Conservation (phyloP, 768 basidiomycete genomes). For the Amanita molliuscula region DNA sequence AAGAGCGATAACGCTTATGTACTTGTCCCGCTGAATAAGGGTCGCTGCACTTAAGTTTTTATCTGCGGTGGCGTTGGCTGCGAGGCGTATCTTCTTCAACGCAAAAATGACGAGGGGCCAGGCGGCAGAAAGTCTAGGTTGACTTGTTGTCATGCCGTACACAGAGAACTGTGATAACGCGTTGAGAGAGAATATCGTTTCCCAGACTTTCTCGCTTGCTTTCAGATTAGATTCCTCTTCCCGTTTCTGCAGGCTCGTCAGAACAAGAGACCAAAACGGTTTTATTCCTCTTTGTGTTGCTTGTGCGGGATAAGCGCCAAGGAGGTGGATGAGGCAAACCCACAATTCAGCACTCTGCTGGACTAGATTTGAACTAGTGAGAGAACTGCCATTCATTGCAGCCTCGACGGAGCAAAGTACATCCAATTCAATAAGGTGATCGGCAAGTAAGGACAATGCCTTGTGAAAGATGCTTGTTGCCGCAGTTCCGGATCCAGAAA, state of each 20-base stretch:
- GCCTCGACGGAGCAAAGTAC: constrained; percentile 33
- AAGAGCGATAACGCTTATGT: constrained; percentile 55
- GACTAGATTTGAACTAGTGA: constrained; percentile 26
- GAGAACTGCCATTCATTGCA: constrained; percentile 21
- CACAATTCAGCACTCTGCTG: constrained; percentile 55
- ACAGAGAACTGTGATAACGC: constrained; percentile 72
- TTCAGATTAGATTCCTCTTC: constrained; percentile 24
- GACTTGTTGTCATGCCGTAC: constrained; percentile 25
- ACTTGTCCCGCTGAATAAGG: constrained; percentile 53
- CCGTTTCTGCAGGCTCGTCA: constrained; percentile 19
- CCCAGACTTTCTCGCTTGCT: constrained; percentile 66
- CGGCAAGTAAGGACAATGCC: constrained; percentile 31
- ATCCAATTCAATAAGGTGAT: constrained; percentile 42
- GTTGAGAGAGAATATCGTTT: constrained; percentile 54
- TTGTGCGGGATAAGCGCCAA: constrained; percentile 16
- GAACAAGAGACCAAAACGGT: constrained; percentile 38
- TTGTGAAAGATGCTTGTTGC: constrained; percentile 13
- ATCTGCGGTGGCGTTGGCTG: constrained; percentile 36
- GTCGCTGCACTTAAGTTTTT: constrained; percentile 21
- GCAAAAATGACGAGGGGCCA: constrained; percentile 61
- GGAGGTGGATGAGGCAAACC: constrained; percentile 62
- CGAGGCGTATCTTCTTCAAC: constrained; percentile 48
- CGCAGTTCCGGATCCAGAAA: constrained; percentile 5
- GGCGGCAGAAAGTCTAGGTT: constrained; percentile 32
- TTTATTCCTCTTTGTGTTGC: constrained; percentile 13